phyloP scores from a whole-genome alignment of 2,329 filamentous ascomycete genomes.

The Elsinoe arachidis region DNA sequence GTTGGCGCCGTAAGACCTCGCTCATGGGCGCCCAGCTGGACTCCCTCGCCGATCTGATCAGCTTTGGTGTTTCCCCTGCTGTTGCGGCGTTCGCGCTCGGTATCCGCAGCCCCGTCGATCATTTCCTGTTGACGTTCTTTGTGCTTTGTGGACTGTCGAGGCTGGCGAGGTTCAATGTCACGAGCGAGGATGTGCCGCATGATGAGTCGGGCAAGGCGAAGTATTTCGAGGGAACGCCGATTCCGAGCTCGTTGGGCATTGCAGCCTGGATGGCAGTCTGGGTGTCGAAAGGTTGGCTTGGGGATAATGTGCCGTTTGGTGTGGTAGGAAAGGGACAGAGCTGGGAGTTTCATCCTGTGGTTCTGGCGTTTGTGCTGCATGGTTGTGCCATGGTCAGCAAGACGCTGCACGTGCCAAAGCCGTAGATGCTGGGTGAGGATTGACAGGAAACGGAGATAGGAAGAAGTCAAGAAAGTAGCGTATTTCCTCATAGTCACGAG shows the following conservation, averaged over 20 bases:
- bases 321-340: slow-evolving; percentile 55
- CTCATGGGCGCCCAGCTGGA: slow-evolving; percentile 98
- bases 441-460: not conserved
- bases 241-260: slow-evolving; percentile 78
- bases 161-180: slow-evolving; percentile 95
- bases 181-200: slow-evolving; percentile 79
- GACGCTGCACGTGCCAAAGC: slow-evolving; percentile 91
- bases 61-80: slow-evolving; percentile 87
- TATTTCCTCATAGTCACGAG: not conserved
- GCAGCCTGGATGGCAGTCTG: slow-evolving; percentile 84
- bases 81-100: slow-evolving; percentile 82
- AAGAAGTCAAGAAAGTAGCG: not conserved
- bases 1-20: slow-evolving; percentile 94
- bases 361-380: slow-evolving; percentile 73
- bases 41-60: slow-evolving; percentile 89
- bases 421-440: slow-evolving; percentile 25
- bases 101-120: slow-evolving; percentile 74
- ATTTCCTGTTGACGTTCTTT: slow-evolving; percentile 74
- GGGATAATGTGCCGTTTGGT: slow-evolving; percentile 70
- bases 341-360: slow-evolving; percentile 78
- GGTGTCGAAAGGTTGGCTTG: slow-evolving; percentile 70
- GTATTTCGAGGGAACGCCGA: slow-evolving; percentile 96
- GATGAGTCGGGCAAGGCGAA: slow-evolving; percentile 83
- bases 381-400: slow-evolving; percentile 94
- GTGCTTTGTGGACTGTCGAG: slow-evolving; percentile 90